Evolutionary conservation across 495 filamentous ascomycete species (phyloP), one percentile per base, ranked within the genome.

Genomic region (Penicillium chermesinum): DNA sequence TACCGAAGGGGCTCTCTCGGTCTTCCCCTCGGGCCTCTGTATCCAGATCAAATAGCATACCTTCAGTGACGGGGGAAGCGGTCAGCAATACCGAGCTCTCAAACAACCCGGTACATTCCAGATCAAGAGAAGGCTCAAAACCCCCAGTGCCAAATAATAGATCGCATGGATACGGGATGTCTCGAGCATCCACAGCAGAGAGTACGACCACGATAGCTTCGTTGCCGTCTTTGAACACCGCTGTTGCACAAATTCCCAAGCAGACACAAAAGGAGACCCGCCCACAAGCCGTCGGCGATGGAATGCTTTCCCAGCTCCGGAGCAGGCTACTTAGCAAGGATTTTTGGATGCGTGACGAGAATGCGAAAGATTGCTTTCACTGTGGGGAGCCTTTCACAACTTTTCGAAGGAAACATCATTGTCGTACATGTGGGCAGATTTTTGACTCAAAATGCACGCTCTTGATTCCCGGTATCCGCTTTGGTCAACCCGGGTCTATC

Each of bases 271-370:
- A 49, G 15, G 53, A 48, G 10, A 59, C 50, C 41, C 66, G 53
- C 12, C 56, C 44, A 15, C 60, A 50, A 20, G 44, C 19, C 44
- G 25, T 35, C 25, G 48, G 50, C 20, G 64, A 69, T 41, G 56
- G 62, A 35, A 62, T 61, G 22, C 47, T 66, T 22, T 63, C 63
- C 12, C 64, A 88, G 58, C 79, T 89, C 67, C 76, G 85, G 48
- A 91, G 87, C 57, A 88, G 86, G 62, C 78, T 96, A 25, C 71
- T 97, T 12, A 95, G 85, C 55, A 91, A 87, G 62, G 89, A 96
- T 44, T 97, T 94, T 61, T 99, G 94, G 94, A 99, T 99, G 94
- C 86, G 87, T 38, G 94, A 99, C 67, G 94, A 97, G 59, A 95
- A 94, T 60, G 91, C 90, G 38, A 97, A 91, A 66, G 91, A 96